Evolutionary conservation across 192 early-diverging fungal genomes (phyloP), one percentile per base, ranked within the genome.

Genomic region (Linnemannia schmuckeri): DNA sequence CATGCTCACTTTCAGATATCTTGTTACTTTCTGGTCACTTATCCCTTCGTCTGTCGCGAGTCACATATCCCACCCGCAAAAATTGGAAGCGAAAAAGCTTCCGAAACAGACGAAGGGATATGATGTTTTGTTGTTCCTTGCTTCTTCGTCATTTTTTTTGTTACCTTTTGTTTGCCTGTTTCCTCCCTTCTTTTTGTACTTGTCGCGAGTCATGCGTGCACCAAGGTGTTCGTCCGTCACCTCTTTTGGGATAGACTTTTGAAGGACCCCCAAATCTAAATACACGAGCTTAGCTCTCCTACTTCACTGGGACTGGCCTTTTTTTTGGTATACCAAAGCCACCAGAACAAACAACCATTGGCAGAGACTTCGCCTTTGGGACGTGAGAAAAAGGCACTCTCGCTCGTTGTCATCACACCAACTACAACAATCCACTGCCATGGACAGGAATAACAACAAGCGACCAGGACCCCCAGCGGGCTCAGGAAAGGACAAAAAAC

Each of bases 401-500:
- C 49, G 61, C 61, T 66, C 61, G 30, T 24, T 15, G 12, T 2
- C 61, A 66, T 66, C 61, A 66, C 17, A 20, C 10, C 61, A 66
- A 12, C 61, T 30, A 37, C 38, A 24, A 44, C 22, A 30, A 33
- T 63, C 22, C 61, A 55, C 20, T 7, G 37, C 47, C 74, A 75
- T 37, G 63, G 75, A 54, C 63, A 82, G 66, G 55, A 70, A 54
- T 24, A 77, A 69, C 61, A 87, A 87, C 63, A 87, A 87, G 63
- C 66, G 85, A 33, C 79, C 85, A 4, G 75, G 72, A 4, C 69
- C 75, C 7, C 52, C 85, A 12, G 73, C 54, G 12, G 47, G 33
- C 22, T 66, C 74, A 17, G 79, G 85, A n/a, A 87, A 87, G 76
- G 85, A 87, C 76, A 87, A 81, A 72, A 87, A 87, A 68, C 47